phyloP scores from a whole-genome alignment of 768 basidiomycete species.

The Coprinellus micaceus region DNA sequence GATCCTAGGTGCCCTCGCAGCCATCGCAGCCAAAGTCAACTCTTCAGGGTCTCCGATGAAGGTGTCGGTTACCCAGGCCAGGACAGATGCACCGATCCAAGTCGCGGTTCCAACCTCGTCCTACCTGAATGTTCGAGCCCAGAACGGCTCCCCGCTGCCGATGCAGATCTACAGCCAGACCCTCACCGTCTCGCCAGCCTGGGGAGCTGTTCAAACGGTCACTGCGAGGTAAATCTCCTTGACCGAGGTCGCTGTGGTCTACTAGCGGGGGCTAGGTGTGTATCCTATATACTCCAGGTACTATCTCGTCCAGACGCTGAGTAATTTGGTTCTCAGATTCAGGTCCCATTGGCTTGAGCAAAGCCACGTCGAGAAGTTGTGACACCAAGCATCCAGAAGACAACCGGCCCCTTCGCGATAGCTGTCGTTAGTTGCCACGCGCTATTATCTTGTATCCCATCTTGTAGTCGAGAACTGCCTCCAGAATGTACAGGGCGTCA shows the following conservation, averaged over 20 bases:
- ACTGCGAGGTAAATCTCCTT: not conserved
- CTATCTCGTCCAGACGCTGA: no score
- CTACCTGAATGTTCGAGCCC: not conserved
- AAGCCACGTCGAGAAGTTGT: no score
- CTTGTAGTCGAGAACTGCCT: no score
- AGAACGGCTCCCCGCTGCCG: not conserved
- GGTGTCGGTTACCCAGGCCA: not conserved
- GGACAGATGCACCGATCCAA: not conserved
- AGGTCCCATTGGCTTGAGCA: no score
- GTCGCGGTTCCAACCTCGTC: not conserved
- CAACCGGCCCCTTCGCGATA: no score
- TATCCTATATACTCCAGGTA: not conserved
- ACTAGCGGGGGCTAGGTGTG: not conserved
- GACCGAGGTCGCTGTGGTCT: not conserved
- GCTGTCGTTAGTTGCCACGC: no score
- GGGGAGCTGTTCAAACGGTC: not conserved
- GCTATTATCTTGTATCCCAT: no score
- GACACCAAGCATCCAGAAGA: no score
- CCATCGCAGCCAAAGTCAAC: not conserved
- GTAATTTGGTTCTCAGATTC: no score
- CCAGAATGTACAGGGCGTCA: no score
- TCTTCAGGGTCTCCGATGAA: not conserved
- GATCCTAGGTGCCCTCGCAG: not conserved
- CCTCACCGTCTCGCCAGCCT: not conserved
- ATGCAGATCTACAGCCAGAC: not conserved